phyloP scores from a whole-genome alignment of 129 eudicot species.

The Lonicera japonica region DNA sequence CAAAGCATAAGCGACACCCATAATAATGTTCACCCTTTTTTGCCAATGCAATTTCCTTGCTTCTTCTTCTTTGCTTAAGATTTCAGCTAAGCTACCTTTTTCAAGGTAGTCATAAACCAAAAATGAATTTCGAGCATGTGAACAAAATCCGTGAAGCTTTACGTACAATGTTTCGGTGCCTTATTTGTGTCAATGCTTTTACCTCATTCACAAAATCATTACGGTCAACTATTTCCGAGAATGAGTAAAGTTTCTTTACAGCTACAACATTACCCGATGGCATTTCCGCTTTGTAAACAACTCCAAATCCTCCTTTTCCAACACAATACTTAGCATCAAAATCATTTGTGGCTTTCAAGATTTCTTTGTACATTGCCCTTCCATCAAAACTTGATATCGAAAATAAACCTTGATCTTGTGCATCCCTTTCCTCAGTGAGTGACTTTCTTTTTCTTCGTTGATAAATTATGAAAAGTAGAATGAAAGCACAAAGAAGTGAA shows the following conservation, averaged over 20 bases:
- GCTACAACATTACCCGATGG: constrained; percentile 1
- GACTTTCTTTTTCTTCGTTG: background rate
- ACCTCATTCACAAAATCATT: constrained; percentile 2
- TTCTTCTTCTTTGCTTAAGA: background rate
- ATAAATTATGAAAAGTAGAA: background rate
- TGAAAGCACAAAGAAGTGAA: constrained; percentile 5
- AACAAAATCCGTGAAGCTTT: constrained; percentile 21
- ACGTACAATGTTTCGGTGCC: constrained; percentile 21
- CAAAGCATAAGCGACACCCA: constrained; percentile 30
- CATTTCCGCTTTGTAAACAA: background rate
- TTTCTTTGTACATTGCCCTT: constrained; percentile 10
- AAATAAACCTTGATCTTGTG: constrained; percentile 2
- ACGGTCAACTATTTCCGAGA: too few relatives aligned
- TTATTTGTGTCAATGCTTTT: constrained; percentile 9
- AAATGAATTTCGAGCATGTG: constrained; percentile 15
- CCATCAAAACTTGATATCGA: constrained; percentile 16
- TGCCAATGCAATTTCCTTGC: constrained; percentile 20
- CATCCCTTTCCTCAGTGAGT: background rate
- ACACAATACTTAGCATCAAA: constrained; percentile 12
- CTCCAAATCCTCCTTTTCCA: constrained; percentile 17
- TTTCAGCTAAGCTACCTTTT: constrained; percentile 8
- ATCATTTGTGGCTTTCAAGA: constrained; percentile 10
- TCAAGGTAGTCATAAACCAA: constrained; percentile 16
- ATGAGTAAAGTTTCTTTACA: background rate
- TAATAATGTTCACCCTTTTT: constrained; percentile 23